Conservation (phyloP, 129 eudicot genomes). For the Cynara cardunculus region DNA sequence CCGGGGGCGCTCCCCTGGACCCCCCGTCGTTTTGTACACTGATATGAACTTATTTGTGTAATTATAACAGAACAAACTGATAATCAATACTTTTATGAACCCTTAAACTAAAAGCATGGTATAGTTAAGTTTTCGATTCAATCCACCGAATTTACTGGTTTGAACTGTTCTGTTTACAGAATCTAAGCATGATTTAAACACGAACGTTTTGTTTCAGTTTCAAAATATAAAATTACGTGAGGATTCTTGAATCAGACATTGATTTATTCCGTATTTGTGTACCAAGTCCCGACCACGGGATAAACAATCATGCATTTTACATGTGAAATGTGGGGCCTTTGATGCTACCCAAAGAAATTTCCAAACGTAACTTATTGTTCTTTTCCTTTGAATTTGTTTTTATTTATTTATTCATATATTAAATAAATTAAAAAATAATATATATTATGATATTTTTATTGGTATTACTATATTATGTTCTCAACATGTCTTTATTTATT, state of each 20-base stretch:
- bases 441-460: background rate
- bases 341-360: background rate
- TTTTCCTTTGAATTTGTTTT: background rate
- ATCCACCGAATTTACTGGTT: too few species aligned
- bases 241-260: background rate
- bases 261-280: constrained; percentile 4
- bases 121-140: too few species aligned
- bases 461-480: background rate
- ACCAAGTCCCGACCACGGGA: constrained; percentile 16
- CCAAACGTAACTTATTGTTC: background rate
- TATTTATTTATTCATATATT: background rate
- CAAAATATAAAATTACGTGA: too few species aligned
- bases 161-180: too few species aligned
- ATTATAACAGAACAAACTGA: too few species aligned
- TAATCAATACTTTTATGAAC: too few species aligned
- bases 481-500: background rate
- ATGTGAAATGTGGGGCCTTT: constrained; percentile 17
- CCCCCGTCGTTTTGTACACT: too few species aligned
- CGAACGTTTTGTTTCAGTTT: too few species aligned
- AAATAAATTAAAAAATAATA: background rate
- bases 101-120: too few species aligned
- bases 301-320: constrained; percentile 5
- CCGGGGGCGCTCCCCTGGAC: too few species aligned
- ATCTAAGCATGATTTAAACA: too few species aligned
- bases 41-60: background rate